Evolutionary conservation across 2,329 filamentous ascomycete species (phyloP).

Genomic region (Nemania diffusa): DNA sequence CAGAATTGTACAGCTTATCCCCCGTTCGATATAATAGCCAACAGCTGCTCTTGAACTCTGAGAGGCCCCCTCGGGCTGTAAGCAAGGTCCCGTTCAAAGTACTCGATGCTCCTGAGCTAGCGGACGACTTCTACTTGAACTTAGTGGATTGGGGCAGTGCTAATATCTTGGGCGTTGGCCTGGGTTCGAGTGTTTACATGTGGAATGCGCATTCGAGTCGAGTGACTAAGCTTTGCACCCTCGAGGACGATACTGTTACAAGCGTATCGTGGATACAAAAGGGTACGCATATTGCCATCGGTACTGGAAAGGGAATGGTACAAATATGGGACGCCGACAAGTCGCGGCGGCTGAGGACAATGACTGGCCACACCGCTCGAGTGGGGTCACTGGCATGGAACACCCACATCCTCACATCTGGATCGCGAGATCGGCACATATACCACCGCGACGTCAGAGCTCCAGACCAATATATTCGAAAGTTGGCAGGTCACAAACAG

Average conservation of each 20-base stretch:
- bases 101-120: constrained; percentile 92
- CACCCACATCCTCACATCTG: constrained; percentile 94
- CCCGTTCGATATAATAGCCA: constrained; percentile 94
- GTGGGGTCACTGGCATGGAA: constrained; percentile 98
- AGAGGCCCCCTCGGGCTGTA: constrained; percentile 87
- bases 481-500: constrained; percentile 94
- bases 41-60: constrained; percentile 88
- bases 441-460: constrained; percentile 95
- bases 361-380: constrained; percentile 94
- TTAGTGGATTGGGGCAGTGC: constrained; percentile 97
- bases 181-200: constrained; percentile 95
- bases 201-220: constrained; percentile 94
- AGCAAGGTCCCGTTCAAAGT: constrained; percentile 99
- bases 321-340: constrained; percentile 98
- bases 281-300: constrained; percentile 94
- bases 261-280: constrained; percentile 99
- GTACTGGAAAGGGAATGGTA: constrained; percentile 91
- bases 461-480: constrained; percentile 88
- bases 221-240: constrained; percentile 92
- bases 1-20: constrained; percentile 94
- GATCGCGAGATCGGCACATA: constrained; percentile 91
- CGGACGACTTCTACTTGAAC: constrained; percentile 98
- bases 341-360: constrained; percentile 85
- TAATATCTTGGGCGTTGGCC: constrained; percentile 90
- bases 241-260: constrained; percentile 93